A percentile compares a stretch with the other conserved stretches of the same genome.
phyloP scores from a whole-genome alignment of 495 filamentous ascomycete species.

The Penicillium diatomitis region DNA sequence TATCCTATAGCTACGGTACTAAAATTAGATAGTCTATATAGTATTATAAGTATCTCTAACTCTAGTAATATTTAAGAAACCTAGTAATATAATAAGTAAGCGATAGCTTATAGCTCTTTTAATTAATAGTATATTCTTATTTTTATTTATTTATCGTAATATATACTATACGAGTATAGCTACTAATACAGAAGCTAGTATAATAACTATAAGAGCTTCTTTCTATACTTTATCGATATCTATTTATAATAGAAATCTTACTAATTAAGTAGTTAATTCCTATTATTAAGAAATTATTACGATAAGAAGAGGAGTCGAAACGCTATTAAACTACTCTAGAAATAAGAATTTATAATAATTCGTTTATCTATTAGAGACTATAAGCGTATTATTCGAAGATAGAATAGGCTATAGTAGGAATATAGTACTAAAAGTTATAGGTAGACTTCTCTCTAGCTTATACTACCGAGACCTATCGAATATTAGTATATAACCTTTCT shows the following conservation, averaged over 20 bases:
- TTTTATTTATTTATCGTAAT: too few relatives aligned
- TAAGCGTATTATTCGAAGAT: not conserved
- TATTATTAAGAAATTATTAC: not conserved
- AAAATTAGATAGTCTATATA: too few relatives aligned
- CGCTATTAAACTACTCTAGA: not conserved
- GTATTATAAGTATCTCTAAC: too few relatives aligned
- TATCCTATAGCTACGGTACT: too few relatives aligned
- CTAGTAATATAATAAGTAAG: too few relatives aligned
- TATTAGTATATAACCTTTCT: not conserved
- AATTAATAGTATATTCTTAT: too few relatives aligned
- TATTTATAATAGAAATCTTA: not conserved
- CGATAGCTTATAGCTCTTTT: too few relatives aligned
- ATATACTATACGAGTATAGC: too few relatives aligned
- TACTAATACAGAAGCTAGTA: too few relatives aligned
- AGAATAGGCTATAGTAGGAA: not conserved
- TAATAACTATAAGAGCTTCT: too few relatives aligned
- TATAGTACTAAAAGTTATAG: not conserved
- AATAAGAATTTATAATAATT: not conserved
- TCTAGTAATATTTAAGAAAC: too few relatives aligned
- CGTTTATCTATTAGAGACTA: not conserved
- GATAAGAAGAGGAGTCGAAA: not conserved
- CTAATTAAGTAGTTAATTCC: too few relatives aligned
- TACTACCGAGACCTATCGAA: not conserved
- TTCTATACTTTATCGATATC: not conserved
- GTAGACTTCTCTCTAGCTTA: not conserved